Conservation (phyloP, 2,329 filamentous ascomycete species). For the Stenocarpella maydis region DNA sequence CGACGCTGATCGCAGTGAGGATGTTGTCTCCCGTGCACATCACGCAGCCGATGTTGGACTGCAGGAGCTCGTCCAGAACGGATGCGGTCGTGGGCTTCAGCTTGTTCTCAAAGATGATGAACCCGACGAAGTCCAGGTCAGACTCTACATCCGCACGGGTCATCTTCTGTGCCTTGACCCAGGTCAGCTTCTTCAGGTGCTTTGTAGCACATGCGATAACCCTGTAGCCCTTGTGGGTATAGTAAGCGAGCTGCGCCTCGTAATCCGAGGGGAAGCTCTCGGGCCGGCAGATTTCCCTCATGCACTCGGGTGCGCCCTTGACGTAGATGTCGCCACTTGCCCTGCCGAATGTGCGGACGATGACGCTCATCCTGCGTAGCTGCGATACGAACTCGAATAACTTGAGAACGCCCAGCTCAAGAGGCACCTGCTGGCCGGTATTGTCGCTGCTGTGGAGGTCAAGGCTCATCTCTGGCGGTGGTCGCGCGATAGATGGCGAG, state of each 20-base stretch:
- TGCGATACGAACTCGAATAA: constrained; percentile 96
- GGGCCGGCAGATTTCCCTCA: constrained; percentile 88
- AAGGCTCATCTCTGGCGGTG: constrained; percentile 65
- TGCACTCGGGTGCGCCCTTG: constrained; percentile 95
- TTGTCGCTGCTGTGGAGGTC: constrained; percentile 59
- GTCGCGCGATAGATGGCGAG: constrained; percentile 87
- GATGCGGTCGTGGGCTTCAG: constrained; percentile 85
- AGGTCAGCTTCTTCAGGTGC: constrained; percentile 85
- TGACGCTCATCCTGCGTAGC: constrained; percentile 88
- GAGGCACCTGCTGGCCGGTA: constrained; percentile 53
- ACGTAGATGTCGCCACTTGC: constrained; percentile 89
- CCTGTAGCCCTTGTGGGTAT: constrained; percentile 94
- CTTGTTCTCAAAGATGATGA: constrained; percentile 99
- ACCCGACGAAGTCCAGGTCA: constrained; percentile 86
- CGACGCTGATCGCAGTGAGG: constrained; percentile 93
- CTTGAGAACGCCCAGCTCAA: constrained; percentile 91
- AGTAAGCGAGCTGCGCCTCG: constrained; percentile 86
- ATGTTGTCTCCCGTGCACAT: constrained; percentile 99
- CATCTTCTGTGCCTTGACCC: constrained; percentile 96
- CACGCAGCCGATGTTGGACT: constrained; percentile 85
- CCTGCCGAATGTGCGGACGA: constrained; percentile 88
- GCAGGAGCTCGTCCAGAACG: constrained; percentile 81
- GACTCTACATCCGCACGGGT: constrained; percentile 85
- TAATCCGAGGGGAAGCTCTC: constrained; percentile 89
- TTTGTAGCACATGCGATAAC: constrained; percentile 96